phyloP scores from a whole-genome alignment of 208 protist species.

The Spironucleus salmonicida region DNA sequence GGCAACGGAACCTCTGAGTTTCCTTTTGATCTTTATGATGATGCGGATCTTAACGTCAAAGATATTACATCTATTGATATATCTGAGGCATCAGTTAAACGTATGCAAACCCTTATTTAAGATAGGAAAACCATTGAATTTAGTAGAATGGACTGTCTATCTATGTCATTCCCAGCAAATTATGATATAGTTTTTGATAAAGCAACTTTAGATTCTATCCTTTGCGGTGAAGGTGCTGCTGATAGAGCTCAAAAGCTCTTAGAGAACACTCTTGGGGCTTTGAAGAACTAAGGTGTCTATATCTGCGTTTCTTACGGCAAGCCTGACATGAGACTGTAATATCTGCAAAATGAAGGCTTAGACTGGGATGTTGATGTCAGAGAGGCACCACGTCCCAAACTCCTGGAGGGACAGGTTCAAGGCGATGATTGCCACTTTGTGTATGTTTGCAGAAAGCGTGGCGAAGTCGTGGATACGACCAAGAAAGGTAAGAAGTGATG shows the following conservation, averaged over 20 bases:
- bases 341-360: neutral
- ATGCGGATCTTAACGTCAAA: neutral
- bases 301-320: constrained; percentile 20
- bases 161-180: neutral
- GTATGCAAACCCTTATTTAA: constrained; percentile 11
- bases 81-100: neutral
- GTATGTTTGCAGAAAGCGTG: constrained; percentile 11
- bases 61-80: constrained; percentile 7
- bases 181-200: constrained; percentile 22
- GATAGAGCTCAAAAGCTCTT: neutral
- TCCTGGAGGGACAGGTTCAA: neutral
- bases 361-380: constrained; percentile 17
- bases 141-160: neutral
- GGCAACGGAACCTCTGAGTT: constrained; percentile 9
- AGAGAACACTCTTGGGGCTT: neutral
- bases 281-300: constrained; percentile 16
- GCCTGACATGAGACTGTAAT: constrained; percentile 24
- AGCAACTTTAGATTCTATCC: constrained; percentile 11
- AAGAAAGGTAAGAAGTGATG: neutral
- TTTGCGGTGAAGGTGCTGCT: neutral
- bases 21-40: constrained; percentile 23
- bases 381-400: constrained; percentile 6
- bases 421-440: neutral
- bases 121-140: constrained; percentile 3
- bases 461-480: neutral